Base-by-base conservation (phyloP, 2,329 filamentous ascomycete genomes). In the Penicillium sp. region DNA sequence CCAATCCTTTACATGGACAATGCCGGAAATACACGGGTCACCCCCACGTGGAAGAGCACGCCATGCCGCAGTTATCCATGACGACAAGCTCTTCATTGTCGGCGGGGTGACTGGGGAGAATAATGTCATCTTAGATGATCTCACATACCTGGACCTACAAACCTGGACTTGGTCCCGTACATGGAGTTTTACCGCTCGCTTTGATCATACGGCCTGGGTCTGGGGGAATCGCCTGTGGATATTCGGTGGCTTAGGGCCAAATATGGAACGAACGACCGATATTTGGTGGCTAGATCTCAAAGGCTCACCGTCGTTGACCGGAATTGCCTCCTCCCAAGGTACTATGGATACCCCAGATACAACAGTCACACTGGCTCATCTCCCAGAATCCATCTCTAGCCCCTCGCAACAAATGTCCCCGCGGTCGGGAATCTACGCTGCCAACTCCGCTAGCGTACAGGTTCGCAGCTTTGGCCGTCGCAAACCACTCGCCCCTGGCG, bases 211-310 rank as follows among this genome's bases (percentile, higher is more conserved):
- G 14, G 92, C 90, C 48, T 97, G 93, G 81, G 88, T 99, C 55
- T 97, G 92, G 83, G 87, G 89, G 51, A 92, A 94, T 59, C 86
- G 91, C 39, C 87, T 99, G 29, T 99, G 93, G 93, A 92, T 97
- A 6, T 97, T 96, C 73, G 94, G 94, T 34, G 94, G 94, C 2
- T 81, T 99, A 46, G 94, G 91, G 59, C 90, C 94, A 64, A 92
- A 97, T 63, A 96, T 97, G 91, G 92, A 97, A 77, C 93, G 96
- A 67, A 91, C 90, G 58, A 93, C 91, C 55, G 94, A 99, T 72
- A 83, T 99, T 39, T 97, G 92, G 90, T 99, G 94, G 92, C 80
- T 99, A 39, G 94, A 99, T 75, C 83, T 99, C 46, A 93, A 96
- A 71, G 92, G 91, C 29, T 92, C 85, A 55, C 92, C 92, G 1